A percentile compares a stretch with the other conserved stretches of the same genome.
These are phyloP conservation scores for Fusarium sp. DNA, from an alignment of 2,329 filamentous ascomycete species.

Conservation along the genomic window DNA sequence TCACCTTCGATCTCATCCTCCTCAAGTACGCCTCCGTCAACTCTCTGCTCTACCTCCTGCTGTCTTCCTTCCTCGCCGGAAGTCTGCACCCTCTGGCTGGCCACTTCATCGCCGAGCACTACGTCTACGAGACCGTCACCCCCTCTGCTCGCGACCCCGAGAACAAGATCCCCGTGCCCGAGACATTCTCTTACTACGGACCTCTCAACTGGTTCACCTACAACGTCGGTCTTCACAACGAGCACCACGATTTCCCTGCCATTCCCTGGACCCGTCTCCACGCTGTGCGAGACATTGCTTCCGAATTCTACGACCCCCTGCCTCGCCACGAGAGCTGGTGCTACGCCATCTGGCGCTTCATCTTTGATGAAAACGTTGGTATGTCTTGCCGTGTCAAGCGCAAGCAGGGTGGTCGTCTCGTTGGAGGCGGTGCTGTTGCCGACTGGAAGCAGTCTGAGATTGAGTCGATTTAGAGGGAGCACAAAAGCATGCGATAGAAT, in stretches of 20 bases:
- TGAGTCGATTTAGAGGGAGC: constrained; percentile 63
- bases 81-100: constrained; percentile 94
- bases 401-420: constrained; percentile 76
- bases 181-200: constrained; percentile 98
- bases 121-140: constrained; percentile 77
- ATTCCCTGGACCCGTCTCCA: constrained; percentile 93
- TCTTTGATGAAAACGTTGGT: constrained; percentile 88
- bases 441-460: constrained; percentile 77
- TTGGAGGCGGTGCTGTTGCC: constrained; percentile 60
- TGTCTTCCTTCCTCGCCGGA: constrained; percentile 93
- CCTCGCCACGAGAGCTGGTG: constrained; percentile 92
- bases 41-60: constrained; percentile 83
- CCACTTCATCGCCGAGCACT: constrained; percentile 99
- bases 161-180: constrained; percentile 77
- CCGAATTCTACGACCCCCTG: constrained; percentile 91
- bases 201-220: constrained; percentile 92
- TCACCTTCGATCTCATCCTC: constrained; percentile 80
- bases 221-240: constrained; percentile 97
- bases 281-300: constrained; percentile 80
- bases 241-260: constrained; percentile 98
- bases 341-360: constrained; percentile 94
- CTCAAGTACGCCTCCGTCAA: constrained; percentile 70
- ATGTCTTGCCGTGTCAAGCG: constrained; percentile 94
- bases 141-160: constrained; percentile 67
- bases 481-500: background rate